Base-by-base conservation (phyloP, 2,329 filamentous ascomycete species). In the Eutypella sp. region DNA sequence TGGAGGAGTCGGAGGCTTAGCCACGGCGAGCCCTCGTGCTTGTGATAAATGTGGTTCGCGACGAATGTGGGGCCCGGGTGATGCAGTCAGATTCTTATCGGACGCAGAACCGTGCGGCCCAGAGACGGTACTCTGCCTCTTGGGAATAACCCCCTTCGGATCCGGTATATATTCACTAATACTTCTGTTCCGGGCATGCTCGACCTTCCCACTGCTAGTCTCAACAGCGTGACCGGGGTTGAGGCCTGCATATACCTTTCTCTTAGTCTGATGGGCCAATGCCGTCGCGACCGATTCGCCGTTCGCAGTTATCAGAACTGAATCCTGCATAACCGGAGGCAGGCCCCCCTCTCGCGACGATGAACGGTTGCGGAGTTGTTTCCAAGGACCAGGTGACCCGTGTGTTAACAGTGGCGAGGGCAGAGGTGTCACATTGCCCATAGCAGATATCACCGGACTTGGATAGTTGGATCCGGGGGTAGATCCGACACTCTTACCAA, bases 161-260 rank as follows among this genome's bases (percentile, higher is more conserved):
- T 93, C 87, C 2, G 90, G 89, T 0, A 82, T 76, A 65, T 95
- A 96, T 53, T 96, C 91, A 69, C 90, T 96, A 22, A 93, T 71
- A 65, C 91, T 96, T 57, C 91, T 79, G 63, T 93, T 90, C 48
- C 87, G 79, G 11, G 73, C 72, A 63, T 89, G 87, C 13, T 63
- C 58, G 36, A 56, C 47, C 38, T 59, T 62, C 16, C 55, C 59
- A 41, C 48, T 58, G 46, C 50, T 59, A 24, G 53, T 54, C 37
- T 62, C 60, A 3, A 51, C 46, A 39, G 57, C 56, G 44, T 65
- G 61, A 29, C 61, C 57, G 19, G 63, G 56, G 25, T 63, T 59
- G 19, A 81, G 65, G 11, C 70, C 70, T 19, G 72, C 72, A 55
- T 82, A 84, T 23, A 71, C 68, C 55, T 77, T 82, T 54, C 79